Base-by-base conservation (phyloP, 208 protist genomes). In the Trypanosoma melophagium region DNA sequence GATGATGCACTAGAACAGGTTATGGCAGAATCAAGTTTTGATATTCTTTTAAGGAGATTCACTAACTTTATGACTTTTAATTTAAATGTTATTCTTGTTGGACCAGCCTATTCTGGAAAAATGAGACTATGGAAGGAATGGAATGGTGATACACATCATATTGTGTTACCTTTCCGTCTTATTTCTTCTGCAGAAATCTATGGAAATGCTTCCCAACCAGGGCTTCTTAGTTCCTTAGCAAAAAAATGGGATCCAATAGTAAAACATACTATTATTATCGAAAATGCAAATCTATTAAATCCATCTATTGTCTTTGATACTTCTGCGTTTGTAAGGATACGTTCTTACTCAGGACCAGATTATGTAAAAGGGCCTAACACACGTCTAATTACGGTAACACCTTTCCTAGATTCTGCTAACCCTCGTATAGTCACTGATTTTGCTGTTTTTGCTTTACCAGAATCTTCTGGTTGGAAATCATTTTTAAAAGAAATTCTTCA, bases 21-120 rank as follows among this genome's bases (percentile, higher is more conserved):
- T 31, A 65, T 58, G n/a, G 16, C 53, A 38, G 12, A 42, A 13
- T 59, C 57, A n/a, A 47, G 24, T 35, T 76, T 69, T 63, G 59
- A 81, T 17, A 66, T 60, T 50, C 16, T 69, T 12, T 42, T 79
- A 41, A 52, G 65, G n/a, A 76, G 79, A 17, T 92, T 93, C 66
- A 68, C 76, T 19, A 31, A 61, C 2, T 54, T 84, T 72, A 92
- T 93, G 63, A 53, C 52, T 49, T 65, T 71, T 52, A 83, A 83
- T 59, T 60, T 58, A 42, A 81, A 81, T 52, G 80, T 88, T 1
- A 71, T 90, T 22, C 58, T 96, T 40, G 47, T 87, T 17, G 90
- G 90, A 14, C 77, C 87, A 22, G 67, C 49, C 25, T 96, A 91
- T 59, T 82, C 83, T 22, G 87, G 87, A 16, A 93, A 90, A 58